Conservation (phyloP, 306 rosid species). For the Cucurbita maxima region DNA sequence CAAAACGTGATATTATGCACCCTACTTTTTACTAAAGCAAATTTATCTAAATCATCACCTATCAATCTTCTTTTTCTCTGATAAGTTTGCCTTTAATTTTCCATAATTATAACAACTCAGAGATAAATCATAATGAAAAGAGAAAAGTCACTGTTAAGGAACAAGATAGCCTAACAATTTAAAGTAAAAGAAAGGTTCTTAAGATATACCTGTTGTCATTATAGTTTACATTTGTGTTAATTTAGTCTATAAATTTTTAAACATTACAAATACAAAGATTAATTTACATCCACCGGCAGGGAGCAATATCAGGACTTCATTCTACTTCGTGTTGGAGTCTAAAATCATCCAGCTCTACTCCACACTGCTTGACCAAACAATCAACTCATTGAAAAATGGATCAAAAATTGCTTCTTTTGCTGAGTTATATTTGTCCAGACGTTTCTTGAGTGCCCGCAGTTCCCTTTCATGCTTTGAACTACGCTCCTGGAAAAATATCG, state of each 20-base stretch:
- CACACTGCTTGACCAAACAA: constrained; percentile 14
- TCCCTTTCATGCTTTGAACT: constrained; percentile 67
- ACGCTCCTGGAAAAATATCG: constrained; percentile 43
- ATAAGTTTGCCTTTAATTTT: neutral
- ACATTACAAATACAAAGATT: neutral
- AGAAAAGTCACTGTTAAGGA: neutral
- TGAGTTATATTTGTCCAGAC: constrained; percentile 51
- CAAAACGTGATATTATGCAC: neutral
- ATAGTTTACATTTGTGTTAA: neutral
- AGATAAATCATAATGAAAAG: neutral
- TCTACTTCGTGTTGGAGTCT: neutral
- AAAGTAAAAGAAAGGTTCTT: neutral
- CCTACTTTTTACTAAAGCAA: constrained; percentile 1
- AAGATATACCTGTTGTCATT: neutral
- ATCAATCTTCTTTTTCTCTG: neutral
- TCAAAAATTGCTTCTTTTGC: constrained; percentile 74
- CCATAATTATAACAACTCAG: neutral
- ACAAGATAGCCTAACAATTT: neutral
- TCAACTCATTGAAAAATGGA: constrained; percentile 47
- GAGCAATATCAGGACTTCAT: neutral
- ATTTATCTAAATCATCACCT: neutral
- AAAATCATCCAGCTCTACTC: neutral
- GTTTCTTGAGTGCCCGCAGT: constrained; percentile 81
- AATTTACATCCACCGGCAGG: neutral
- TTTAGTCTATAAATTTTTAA: neutral